These are phyloP conservation scores for Citrus glauca DNA, from an alignment of 345 rosid genomes.

Conservation along the genomic window DNA sequence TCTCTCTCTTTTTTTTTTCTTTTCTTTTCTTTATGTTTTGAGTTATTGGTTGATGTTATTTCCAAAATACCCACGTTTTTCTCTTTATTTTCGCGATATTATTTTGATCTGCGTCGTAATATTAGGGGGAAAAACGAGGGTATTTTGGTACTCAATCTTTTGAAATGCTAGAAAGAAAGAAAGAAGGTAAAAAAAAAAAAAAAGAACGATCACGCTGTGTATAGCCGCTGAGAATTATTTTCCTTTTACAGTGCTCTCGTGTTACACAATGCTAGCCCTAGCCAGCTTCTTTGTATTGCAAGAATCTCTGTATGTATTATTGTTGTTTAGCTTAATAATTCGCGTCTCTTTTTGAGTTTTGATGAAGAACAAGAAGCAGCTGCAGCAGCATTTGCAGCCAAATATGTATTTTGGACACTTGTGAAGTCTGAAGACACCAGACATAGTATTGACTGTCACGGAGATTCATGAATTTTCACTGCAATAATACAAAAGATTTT, in stretches of 20 bases:
- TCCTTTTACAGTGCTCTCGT: slow-evolving; percentile 2
- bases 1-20: background rate
- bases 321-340: background rate
- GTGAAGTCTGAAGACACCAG: background rate
- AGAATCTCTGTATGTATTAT: background rate
- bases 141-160: slow-evolving; percentile 38
- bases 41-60: slow-evolving; percentile 7
- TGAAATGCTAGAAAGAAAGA: no score
- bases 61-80: slow-evolving; percentile 67
- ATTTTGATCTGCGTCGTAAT: slow-evolving; percentile 9
- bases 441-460: slow-evolving; percentile 10
- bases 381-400: background rate
- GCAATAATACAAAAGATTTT: slow-evolving; percentile 1
- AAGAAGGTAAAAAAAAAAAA: background rate
- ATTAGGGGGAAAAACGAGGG: slow-evolving; percentile 47
- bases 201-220: slow-evolving; percentile 11
- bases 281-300: background rate
- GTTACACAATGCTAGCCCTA: background rate
- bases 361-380: background rate
- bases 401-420: background rate
- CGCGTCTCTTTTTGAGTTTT: background rate
- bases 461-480: slow-evolving; percentile 5
- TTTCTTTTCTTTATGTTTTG: background rate
- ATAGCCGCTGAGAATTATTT: slow-evolving; percentile 15
- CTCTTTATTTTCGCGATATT: slow-evolving; percentile 23